Percentiles rank a stretch among this genome's conserved stretches.
These are phyloP conservation scores for Tolypocladium amazonense DNA, from an alignment of 2,329 filamentous ascomycete species.

Conservation along the genomic window DNA sequence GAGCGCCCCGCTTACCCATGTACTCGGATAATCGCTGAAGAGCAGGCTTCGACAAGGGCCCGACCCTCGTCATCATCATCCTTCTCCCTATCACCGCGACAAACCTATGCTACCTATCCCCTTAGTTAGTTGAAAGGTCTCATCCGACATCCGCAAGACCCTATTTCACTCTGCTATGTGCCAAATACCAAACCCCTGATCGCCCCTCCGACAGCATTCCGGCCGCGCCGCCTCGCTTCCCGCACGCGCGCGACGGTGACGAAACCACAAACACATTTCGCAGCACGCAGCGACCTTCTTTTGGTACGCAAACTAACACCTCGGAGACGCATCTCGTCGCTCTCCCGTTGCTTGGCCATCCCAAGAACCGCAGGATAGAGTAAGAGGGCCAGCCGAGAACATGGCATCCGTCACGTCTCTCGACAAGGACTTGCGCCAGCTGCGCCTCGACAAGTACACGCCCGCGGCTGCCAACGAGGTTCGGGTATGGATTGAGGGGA, in stretches of 20 bases:
- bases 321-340: background rate
- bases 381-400: conserved; percentile 2
- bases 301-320: background rate
- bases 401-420: conserved; percentile 94
- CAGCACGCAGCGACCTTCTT: background rate
- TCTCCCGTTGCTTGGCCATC: background rate
- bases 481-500: conserved; percentile 73
- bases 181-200: conserved; percentile 6
- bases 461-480: conserved; percentile 81
- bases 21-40: background rate
- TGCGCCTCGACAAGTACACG: conserved; percentile 90
- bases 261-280: background rate
- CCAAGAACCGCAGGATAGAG: background rate
- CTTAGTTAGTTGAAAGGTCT: background rate
- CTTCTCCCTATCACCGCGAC: background rate
- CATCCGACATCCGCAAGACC: background rate
- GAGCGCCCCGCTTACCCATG: background rate
- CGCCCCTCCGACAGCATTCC: conserved; percentile 6
- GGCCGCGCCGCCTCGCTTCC: background rate
- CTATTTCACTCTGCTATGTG: conserved; percentile 3
- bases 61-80: background rate
- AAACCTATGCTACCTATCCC: background rate
- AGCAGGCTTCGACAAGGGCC: background rate
- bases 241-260: background rate
- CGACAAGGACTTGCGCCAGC: conserved; percentile 87